A percentile compares a stretch with the other conserved stretches of the same genome.
Conservation (phyloP, 1,139 yeast genomes). For the Saccharomyces pastorianus region DNA sequence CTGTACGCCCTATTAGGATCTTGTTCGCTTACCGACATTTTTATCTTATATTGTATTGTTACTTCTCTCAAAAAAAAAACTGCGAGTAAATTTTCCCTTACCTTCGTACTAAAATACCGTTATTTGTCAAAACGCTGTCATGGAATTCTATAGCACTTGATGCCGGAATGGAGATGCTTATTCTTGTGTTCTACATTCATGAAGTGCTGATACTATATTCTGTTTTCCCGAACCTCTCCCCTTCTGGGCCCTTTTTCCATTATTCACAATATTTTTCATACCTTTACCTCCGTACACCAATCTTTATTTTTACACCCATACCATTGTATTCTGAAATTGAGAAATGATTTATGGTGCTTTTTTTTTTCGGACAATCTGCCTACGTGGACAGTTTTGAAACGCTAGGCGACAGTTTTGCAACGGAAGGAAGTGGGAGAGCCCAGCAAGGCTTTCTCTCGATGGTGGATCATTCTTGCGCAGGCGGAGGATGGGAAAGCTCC, state of each 20-base stretch:
- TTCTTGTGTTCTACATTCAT: neutral
- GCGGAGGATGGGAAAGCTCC: neutral
- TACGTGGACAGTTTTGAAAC: neutral
- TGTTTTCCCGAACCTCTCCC: neutral
- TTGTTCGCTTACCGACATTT: constrained; percentile 2
- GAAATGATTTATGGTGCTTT: neutral
- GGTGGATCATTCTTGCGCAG: neutral
- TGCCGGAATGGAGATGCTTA: neutral
- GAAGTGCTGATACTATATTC: neutral
- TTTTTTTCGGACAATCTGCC: neutral
- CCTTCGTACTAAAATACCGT: neutral
- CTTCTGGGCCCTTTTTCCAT: neutral
- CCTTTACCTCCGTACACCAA: neutral
- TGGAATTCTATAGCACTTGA: neutral
- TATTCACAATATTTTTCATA: neutral
- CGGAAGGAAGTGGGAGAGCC: too few species aligned
- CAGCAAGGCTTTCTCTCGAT: neutral
- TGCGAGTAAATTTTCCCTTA: neutral
- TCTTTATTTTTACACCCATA: neutral
- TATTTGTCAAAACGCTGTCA: neutral
- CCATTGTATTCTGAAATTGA: neutral
- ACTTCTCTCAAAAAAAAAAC: neutral
- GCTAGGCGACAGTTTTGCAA: neutral
- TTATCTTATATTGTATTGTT: neutral
- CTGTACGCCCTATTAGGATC: constrained; percentile 22